These are phyloP conservation scores for Phialemonium atrogriseum DNA, from an alignment of 2,329 filamentous ascomycete genomes.

Conservation along the genomic window DNA sequence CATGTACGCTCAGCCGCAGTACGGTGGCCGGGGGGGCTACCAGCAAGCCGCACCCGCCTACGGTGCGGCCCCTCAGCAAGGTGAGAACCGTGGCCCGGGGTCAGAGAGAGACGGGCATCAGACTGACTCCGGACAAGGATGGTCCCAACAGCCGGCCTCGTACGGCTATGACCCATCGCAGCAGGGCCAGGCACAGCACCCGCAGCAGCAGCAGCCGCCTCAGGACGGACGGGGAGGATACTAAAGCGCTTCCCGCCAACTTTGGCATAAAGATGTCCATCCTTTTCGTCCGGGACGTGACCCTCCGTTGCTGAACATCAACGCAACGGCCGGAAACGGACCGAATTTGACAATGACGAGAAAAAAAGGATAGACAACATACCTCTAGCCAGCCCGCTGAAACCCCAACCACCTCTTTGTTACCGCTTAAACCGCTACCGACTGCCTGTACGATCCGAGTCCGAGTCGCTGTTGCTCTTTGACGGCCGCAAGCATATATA, in stretches of 20 bases:
- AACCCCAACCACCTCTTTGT: constrained; percentile 1
- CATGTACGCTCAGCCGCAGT: constrained; percentile 31
- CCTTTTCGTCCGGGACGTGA: constrained; percentile 3
- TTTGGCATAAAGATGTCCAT: no score
- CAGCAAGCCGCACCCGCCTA: constrained; percentile 26
- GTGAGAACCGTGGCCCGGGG: constrained; percentile 13
- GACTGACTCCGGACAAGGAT: constrained; percentile 20
- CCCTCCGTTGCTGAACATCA: neutral
- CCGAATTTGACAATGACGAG: constrained; percentile 1
- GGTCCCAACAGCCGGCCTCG: constrained; percentile 18
- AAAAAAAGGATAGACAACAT: constrained; percentile 1
- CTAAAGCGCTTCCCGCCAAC: no score
- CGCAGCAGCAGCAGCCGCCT: constrained; percentile 26
- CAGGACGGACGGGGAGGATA: constrained; percentile 34
- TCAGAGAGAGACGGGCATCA: neutral
- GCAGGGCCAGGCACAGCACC: constrained; percentile 25
- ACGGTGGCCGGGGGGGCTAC: constrained; percentile 31
- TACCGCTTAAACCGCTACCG: constrained; percentile 1
- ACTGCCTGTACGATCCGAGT: constrained; percentile 5
- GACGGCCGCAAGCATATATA: constrained; percentile 6
- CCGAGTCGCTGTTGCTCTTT: constrained; percentile 5
- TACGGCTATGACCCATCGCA: constrained; percentile 41
- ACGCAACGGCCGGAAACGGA: neutral
- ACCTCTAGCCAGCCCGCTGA: neutral
- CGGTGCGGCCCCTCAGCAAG: constrained; percentile 28